Conservation (phyloP, 2,329 filamentous ascomycete species). For the Plectosphaerella sp. region DNA sequence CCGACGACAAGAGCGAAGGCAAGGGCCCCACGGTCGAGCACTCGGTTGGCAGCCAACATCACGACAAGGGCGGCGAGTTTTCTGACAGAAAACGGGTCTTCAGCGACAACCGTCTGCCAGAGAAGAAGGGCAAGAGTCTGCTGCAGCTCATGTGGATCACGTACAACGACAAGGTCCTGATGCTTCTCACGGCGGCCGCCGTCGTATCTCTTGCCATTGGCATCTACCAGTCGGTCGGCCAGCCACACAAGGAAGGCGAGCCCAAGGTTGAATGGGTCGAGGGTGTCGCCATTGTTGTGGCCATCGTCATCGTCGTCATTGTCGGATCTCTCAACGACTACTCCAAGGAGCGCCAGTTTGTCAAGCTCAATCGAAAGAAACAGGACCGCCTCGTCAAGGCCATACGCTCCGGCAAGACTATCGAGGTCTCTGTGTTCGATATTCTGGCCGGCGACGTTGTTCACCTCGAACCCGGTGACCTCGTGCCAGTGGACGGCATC, state of each 20-base stretch:
- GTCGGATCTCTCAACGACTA: conserved; percentile 77
- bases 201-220: conserved; percentile 70
- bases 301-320: conserved; percentile 71
- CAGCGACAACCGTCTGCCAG: conserved; percentile 67
- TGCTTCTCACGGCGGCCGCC: conserved; percentile 66
- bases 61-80: conserved; percentile 31
- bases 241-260: conserved; percentile 42
- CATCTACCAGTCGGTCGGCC: conserved; percentile 69
- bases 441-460: conserved; percentile 67
- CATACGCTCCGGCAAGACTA: conserved; percentile 64
- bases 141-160: conserved; percentile 76
- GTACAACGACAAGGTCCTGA: conserved; percentile 78
- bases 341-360: conserved; percentile 76
- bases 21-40: too few relatives aligned
- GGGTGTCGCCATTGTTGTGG: conserved; percentile 77
- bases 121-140: conserved; percentile 70
- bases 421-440: conserved; percentile 66
- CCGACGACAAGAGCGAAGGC: conserved; percentile 7
- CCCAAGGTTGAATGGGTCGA: conserved; percentile 73
- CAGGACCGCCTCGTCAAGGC: conserved; percentile 70
- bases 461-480: conserved; percentile 69
- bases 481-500: conserved; percentile 70
- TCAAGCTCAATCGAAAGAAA: conserved; percentile 75
- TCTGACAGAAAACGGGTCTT: conserved; percentile 66
- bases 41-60: background rate